Percentiles rank a stretch among this genome's conserved stretches.
phyloP scores from a whole-genome alignment of 2,329 filamentous ascomycete species.

The Neurospora sp. region DNA sequence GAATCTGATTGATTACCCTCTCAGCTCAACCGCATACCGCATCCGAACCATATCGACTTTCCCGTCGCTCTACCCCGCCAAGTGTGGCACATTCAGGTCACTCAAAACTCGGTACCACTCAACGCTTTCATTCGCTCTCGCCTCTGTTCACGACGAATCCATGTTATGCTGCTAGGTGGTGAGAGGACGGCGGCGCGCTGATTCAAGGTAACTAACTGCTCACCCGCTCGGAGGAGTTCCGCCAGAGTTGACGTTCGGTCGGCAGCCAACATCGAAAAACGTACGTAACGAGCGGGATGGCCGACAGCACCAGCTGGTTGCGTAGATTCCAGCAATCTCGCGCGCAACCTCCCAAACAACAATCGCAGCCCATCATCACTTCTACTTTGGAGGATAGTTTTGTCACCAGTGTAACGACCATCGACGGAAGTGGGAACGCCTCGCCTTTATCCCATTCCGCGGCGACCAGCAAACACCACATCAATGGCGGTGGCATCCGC shows the following conservation, averaged over 20 bases:
- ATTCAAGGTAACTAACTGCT: not conserved
- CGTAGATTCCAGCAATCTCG: conserved; percentile 6
- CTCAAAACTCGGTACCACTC: not conserved
- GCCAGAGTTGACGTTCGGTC: not conserved
- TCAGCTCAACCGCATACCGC: not conserved
- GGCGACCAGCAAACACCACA: conserved; percentile 3
- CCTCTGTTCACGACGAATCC: not conserved
- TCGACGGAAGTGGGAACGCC: not conserved
- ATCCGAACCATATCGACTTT: not conserved
- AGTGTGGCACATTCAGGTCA: not conserved
- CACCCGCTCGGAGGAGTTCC: not conserved
- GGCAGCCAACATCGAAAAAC: not conserved
- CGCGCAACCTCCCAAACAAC: not conserved
- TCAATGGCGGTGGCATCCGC: conserved; percentile 4
- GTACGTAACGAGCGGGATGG: not conserved
- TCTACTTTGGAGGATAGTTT: not conserved
- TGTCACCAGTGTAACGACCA: not conserved
- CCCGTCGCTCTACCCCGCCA: not conserved
- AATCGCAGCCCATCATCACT: not conserved
- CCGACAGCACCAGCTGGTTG: conserved; percentile 5
- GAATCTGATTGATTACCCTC: not conserved
- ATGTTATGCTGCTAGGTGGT: not conserved
- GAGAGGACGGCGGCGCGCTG: not conserved
- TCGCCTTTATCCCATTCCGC: not conserved
- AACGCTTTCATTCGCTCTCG: not conserved